phyloP scores from a whole-genome alignment of 164 flowering plant species.

The Macadamia tetraphylla region DNA sequence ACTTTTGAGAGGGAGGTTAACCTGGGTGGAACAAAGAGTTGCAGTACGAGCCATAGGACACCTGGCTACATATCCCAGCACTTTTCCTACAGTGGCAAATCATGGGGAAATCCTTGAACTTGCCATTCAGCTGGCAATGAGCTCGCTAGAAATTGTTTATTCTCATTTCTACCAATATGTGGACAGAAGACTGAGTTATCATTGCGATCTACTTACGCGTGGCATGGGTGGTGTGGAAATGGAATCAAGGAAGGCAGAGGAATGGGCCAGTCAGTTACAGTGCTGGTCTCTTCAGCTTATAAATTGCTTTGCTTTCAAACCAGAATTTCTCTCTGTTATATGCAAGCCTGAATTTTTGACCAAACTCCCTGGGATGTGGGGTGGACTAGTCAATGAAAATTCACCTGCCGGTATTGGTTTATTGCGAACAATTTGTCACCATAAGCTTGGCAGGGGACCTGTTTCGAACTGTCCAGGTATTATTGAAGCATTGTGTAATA shows the following conservation, averaged over 20 bases:
- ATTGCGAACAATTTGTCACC: slow-evolving; percentile 86
- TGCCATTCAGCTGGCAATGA: slow-evolving; percentile 86
- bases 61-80: slow-evolving; percentile 82
- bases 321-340: slow-evolving; percentile 84
- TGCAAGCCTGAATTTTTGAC: slow-evolving; percentile 85
- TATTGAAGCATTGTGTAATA: slow-evolving; percentile 83
- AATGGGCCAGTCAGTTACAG: slow-evolving; percentile 99
- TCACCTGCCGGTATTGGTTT: slow-evolving; percentile 99
- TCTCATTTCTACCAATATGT: slow-evolving; percentile 84
- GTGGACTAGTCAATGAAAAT: slow-evolving; percentile 96
- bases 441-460: slow-evolving; percentile 86
- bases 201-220: slow-evolving; percentile 96
- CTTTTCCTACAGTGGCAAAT: slow-evolving; percentile 75
- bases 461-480: slow-evolving; percentile 78
- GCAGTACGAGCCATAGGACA: slow-evolving; percentile 97
- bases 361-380: slow-evolving; percentile 97
- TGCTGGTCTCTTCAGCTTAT: slow-evolving; percentile 99
- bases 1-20: slow-evolving; percentile 86
- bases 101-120: slow-evolving; percentile 95
- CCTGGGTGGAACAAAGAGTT: slow-evolving; percentile 99
- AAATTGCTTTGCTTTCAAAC: slow-evolving; percentile 93
- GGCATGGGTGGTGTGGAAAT: slow-evolving; percentile 99
- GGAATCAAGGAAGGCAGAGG: slow-evolving; percentile 99
- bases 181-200: slow-evolving; percentile 82
- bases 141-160: slow-evolving; percentile 91